phyloP scores from a whole-genome alignment of 208 protist species.

The Angomonas ambiguus region DNA sequence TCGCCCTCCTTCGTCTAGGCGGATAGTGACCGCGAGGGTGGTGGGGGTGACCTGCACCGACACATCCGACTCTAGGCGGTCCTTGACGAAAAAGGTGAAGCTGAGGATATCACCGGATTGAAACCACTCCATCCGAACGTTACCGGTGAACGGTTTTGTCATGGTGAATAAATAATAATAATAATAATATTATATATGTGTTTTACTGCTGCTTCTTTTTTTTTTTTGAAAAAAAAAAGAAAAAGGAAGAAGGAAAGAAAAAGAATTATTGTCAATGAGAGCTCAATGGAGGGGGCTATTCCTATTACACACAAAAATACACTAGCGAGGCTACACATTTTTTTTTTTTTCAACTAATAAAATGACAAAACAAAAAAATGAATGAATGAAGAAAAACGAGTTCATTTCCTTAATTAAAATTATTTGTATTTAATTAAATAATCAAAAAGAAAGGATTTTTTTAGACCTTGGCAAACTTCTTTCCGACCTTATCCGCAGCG shows the following conservation, averaged over 20 bases:
- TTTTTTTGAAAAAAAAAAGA: not conserved
- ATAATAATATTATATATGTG: conserved; percentile 22
- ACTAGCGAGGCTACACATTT: not conserved
- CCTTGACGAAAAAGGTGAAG: conserved; percentile 87
- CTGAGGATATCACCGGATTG: conserved; percentile 60
- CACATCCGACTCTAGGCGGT: conserved; percentile 52
- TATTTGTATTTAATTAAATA: conserved; percentile 13
- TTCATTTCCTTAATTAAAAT: not conserved
- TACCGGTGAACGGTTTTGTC: conserved; percentile 39
- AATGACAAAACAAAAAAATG: conserved; percentile 1
- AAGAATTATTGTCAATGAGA: conserved; percentile 8
- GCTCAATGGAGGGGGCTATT: no score
- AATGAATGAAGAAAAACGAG: not conserved
- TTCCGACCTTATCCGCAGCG: conserved; percentile 79
- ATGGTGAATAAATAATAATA: conserved; percentile 11
- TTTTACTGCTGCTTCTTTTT: not conserved
- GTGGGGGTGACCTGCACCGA: conserved; percentile 27
- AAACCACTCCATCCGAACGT: conserved; percentile 88
- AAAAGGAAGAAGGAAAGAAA: conserved; percentile 18
- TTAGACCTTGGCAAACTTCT: conserved; percentile 88
- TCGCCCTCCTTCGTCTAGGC: conserved; percentile 47
- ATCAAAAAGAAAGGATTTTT: conserved; percentile 3
- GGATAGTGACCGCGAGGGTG: conserved; percentile 51
- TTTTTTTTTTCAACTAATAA: conserved; percentile 9
- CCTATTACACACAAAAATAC: no score